Conservation (phyloP, 139 green algal species). For the Diplosphaera chodatii region DNA sequence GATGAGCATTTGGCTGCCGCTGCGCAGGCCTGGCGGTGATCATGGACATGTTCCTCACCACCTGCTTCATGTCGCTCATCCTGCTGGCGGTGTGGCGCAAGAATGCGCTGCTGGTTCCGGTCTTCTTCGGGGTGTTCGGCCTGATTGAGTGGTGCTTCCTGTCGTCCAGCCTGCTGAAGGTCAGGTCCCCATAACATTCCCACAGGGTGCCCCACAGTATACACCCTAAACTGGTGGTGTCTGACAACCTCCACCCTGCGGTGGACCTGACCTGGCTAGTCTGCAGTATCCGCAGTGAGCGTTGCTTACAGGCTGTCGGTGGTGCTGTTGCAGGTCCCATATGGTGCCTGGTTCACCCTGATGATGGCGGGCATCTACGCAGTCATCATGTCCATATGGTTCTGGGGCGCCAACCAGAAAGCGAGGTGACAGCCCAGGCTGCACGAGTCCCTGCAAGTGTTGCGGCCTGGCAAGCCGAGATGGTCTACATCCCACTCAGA, state of each 20-base stretch:
- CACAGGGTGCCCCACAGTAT: too few species aligned
- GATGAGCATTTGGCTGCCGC: not conserved
- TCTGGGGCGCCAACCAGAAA: slow-evolving; percentile 15
- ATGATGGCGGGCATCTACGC: slow-evolving; percentile 17
- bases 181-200: too few species aligned
- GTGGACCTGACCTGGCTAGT: too few species aligned
- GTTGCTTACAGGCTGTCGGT: too few species aligned
- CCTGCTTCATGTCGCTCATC: slow-evolving; percentile 27
- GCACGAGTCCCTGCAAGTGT: too few species aligned
- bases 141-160: slow-evolving; percentile 31
- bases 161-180: slow-evolving; percentile 33
- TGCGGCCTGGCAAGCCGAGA: too few species aligned
- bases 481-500: too few species aligned
- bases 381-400: slow-evolving; percentile 22
- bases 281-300: too few species aligned
- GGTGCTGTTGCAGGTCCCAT: not conserved
- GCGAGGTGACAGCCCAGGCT: too few species aligned
- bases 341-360: slow-evolving; percentile 25
- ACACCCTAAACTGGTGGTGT: too few species aligned
- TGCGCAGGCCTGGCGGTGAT: slow-evolving; percentile 33
- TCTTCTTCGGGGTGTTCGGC: slow-evolving; percentile 25
- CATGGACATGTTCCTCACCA: slow-evolving; percentile 41
- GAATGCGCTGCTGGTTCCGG: not conserved
- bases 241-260: too few species aligned
- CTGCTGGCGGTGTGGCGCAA: slow-evolving; percentile 27